A percentile compares a stretch with the other conserved stretches of the same genome.
Conservation (phyloP, 345 rosid species). For the Garcia nutans region DNA sequence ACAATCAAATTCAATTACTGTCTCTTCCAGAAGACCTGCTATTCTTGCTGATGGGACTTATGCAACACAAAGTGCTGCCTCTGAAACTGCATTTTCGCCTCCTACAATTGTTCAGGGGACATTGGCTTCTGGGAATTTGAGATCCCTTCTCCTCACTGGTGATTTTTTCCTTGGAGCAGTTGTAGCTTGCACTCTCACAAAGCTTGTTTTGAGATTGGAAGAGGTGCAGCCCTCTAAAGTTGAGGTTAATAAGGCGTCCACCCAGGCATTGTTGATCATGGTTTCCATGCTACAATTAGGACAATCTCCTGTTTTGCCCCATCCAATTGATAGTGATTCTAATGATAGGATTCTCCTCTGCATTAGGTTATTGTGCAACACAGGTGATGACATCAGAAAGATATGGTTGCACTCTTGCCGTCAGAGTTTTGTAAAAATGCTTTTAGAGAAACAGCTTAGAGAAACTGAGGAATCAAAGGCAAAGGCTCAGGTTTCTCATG, state of each 20-base stretch:
- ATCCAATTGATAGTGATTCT: conserved; percentile 93
- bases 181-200: conserved; percentile 85
- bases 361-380: conserved; percentile 74
- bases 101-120: conserved; percentile 81
- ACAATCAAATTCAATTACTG: conserved; percentile 51
- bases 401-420: conserved; percentile 92
- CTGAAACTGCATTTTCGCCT: conserved; percentile 78
- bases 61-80: conserved; percentile 91
- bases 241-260: conserved; percentile 69
- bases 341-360: conserved; percentile 82
- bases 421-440: conserved; percentile 92
- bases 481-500: conserved; percentile 85
- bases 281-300: conserved; percentile 94
- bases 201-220: conserved; percentile 88
- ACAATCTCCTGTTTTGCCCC: conserved; percentile 79
- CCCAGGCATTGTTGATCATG: conserved; percentile 77
- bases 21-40: conserved; percentile 78
- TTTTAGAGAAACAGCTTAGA: conserved; percentile 81
- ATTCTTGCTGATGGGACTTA: conserved; percentile 91
- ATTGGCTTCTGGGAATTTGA: conserved; percentile 67
- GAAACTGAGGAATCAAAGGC: conserved; percentile 90
- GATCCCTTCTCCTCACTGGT: conserved; percentile 88
- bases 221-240: conserved; percentile 81
- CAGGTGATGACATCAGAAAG: conserved; percentile 74
- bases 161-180: conserved; percentile 99